Evolutionary conservation across 148 eudicot genomes (phyloP).

Genomic region (Dysphania ambrosioides): DNA sequence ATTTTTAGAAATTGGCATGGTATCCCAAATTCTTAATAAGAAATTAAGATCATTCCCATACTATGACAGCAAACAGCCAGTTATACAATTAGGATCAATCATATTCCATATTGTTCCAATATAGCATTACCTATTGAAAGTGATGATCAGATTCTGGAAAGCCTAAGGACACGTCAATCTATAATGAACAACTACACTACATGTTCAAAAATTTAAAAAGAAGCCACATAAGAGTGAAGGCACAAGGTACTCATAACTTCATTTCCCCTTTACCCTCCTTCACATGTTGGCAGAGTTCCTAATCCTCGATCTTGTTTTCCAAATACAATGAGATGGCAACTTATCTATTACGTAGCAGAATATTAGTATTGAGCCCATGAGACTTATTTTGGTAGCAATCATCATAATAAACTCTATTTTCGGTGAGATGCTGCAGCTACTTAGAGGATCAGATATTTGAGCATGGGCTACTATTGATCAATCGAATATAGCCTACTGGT

Average conservation of each 20-base stretch:
- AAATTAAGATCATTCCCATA: not conserved
- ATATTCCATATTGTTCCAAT: not conserved
- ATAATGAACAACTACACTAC: not conserved
- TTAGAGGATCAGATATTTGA: not conserved
- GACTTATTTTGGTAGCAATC: not conserved
- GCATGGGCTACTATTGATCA: not conserved
- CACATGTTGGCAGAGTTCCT: not conserved
- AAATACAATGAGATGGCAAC: not conserved
- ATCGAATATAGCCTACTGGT: no score
- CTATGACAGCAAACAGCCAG: not conserved
- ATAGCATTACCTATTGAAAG: no score
- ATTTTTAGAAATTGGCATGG: not conserved
- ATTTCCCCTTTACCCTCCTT: not conserved
- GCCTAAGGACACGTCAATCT: no score
- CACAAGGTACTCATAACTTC: not conserved
- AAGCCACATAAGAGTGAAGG: not conserved
- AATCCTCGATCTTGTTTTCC: not conserved
- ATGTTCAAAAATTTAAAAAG: not conserved
- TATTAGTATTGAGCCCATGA: not conserved
- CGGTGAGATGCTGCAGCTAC: not conserved
- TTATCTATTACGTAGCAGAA: no score
- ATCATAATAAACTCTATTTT: no score
- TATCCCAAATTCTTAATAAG: not conserved
- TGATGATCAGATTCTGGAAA: no score
- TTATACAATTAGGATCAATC: not conserved